Evolutionary conservation across 1,284 basidiomycete genomes (phyloP), one percentile per base, ranked within the genome.

Genomic region (Moesziomyces sp.): DNA sequence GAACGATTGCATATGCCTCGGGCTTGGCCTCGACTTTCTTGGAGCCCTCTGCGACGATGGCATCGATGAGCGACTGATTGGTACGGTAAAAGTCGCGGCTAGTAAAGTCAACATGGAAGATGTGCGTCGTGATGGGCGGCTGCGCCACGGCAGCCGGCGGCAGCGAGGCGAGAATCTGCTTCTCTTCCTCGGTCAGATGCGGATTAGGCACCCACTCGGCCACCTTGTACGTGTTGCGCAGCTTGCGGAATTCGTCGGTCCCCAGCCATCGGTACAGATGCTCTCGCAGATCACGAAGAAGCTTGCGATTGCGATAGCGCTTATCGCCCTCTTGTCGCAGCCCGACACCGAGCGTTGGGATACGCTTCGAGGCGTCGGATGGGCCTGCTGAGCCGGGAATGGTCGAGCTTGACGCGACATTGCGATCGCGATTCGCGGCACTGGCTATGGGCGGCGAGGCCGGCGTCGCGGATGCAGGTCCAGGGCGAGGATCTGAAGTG

Each of bases 221-320:
- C 10, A 73, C 69, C 38, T 69, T 73, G 57, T 76, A 73, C 21
- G 74, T 76, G 19, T 62, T 60, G 46, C 54, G 58, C 23, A 76
- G 58, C 57, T 76, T 74, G n/a, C 76, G 53, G 62, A 77, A 77
- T 26, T 77, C 76, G 45, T 70, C 69, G 1, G 76, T 77, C 14
- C 72, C 72, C 0, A 77, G 67, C 72, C 68, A 77, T 24, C 72
- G 73, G 43, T 77, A 77, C 9, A 77, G 72, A 47, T 77, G 71
- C 40, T 74, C 72, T 18, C 76, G 52, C 30, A 77, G 54, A 48
- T 77, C 76, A 16, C 73, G 72, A 5, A 74, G 65, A 14, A 77
- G 68, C 54, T 77, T 77, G 35, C 76, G 72, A 19, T 77, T 77
- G 3, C 76, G 60, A 34, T 75, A 77, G 40, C 76, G 64, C 38